Evolutionary conservation across 495 filamentous ascomycete genomes (phyloP).

Genomic region (Trichoderma virens): DNA sequence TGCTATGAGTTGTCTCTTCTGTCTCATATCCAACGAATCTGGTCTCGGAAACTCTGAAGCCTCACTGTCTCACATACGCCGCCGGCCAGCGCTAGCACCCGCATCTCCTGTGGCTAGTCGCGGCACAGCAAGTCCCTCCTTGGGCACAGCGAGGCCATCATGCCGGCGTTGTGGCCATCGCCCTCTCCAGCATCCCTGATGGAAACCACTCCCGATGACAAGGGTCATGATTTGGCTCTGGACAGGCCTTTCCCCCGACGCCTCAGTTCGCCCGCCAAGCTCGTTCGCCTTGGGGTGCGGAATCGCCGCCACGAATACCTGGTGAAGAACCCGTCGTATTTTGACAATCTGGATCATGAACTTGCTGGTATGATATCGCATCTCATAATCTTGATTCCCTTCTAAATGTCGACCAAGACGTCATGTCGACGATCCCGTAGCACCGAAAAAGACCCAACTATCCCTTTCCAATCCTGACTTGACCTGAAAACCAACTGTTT

Average conservation of each 20-base stretch:
- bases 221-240: slow-evolving; percentile 25
- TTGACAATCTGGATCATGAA: slow-evolving; percentile 34
- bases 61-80: background rate
- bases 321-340: slow-evolving; percentile 31
- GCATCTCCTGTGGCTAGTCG: too few relatives aligned
- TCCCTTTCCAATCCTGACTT: background rate
- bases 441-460: background rate
- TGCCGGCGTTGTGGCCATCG: background rate
- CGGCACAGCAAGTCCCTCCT: too few relatives aligned
- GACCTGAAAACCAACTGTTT: background rate
- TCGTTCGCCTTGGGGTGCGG: slow-evolving; percentile 28
- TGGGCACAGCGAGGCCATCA: too few relatives aligned
- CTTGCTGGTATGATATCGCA: slow-evolving; percentile 26
- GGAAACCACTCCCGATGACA: background rate
- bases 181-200: background rate
- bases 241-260: slow-evolving; percentile 32
- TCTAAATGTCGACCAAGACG: background rate
- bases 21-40: background rate
- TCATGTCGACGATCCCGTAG: background rate
- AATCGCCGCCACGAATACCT: slow-evolving; percentile 40
- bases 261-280: slow-evolving; percentile 23
- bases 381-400: background rate
- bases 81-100: too few relatives aligned
- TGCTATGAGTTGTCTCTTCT: background rate
- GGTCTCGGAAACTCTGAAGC: background rate